phyloP scores from a whole-genome alignment of 495 filamentous ascomycete species.

The Tuber indicum region DNA sequence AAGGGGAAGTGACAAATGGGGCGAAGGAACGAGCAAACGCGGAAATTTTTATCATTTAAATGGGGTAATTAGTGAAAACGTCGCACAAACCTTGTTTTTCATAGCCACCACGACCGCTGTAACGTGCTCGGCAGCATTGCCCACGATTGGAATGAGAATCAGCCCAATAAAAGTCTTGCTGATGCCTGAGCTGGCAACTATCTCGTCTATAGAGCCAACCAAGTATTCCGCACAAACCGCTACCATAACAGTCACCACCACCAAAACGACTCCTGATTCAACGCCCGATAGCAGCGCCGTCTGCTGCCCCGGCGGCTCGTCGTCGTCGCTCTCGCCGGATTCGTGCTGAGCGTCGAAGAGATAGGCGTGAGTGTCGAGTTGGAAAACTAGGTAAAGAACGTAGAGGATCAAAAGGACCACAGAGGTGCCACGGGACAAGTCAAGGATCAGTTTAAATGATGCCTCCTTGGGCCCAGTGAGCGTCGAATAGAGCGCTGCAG shows the following conservation, averaged over 20 bases:
- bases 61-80: conserved; percentile 6
- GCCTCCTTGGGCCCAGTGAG: conserved; percentile 47
- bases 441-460: conserved; percentile 56
- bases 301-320: conserved; percentile 46
- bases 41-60: not conserved
- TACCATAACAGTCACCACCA: conserved; percentile 75
- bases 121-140: conserved; percentile 95
- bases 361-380: conserved; percentile 70
- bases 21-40: not conserved
- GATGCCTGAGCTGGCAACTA: conserved; percentile 76
- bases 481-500: conserved; percentile 67
- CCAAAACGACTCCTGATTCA: conserved; percentile 65
- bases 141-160: conserved; percentile 91
- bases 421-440: conserved; percentile 82
- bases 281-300: conserved; percentile 54
- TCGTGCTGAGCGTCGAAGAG: conserved; percentile 61
- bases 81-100: conserved; percentile 63
- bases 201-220: conserved; percentile 83
- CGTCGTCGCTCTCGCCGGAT: conserved; percentile 35
- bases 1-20: not conserved
- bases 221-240: conserved; percentile 89
- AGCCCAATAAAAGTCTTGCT: conserved; percentile 95
- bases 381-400: conserved; percentile 83
- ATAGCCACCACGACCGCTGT: conserved; percentile 86
- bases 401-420: conserved; percentile 86